Conservation (phyloP, 306 rosid species). For the Fragaria ananassa region DNA sequence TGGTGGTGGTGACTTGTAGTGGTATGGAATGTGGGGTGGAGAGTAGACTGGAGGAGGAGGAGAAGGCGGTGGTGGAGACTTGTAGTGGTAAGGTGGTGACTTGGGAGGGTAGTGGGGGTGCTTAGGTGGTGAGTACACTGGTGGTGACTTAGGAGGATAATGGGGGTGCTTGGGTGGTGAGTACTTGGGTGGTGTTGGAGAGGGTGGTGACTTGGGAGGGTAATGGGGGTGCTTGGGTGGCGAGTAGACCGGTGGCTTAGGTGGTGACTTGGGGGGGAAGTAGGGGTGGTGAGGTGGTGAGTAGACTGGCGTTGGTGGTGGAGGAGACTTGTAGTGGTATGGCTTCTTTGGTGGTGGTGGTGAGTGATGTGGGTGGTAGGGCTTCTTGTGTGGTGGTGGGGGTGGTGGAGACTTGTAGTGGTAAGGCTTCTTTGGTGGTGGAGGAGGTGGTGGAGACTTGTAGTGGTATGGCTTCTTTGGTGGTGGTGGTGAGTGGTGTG, state of each 20-base stretch:
- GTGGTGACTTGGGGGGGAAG: conserved; percentile 16
- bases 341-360: conserved; percentile 23
- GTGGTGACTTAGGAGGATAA: conserved; percentile 19
- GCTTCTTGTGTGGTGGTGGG: conserved; percentile 6
- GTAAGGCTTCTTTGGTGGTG: background rate
- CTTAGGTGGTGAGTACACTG: background rate
- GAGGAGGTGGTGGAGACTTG: conserved; percentile 30
- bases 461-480: conserved; percentile 21
- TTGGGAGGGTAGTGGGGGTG: conserved; percentile 11
- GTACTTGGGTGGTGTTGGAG: conserved; percentile 14
- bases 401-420: conserved; percentile 19
- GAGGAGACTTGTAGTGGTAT: conserved; percentile 5
- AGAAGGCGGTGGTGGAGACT: conserved; percentile 9
- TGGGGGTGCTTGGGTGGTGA: conserved; percentile 2
- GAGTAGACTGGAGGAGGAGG: conserved; percentile 4
- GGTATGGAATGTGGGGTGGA: conserved; percentile 8
- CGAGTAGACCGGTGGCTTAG: background rate
- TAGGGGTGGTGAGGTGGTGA: background rate
- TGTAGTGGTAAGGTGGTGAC: conserved; percentile 11
- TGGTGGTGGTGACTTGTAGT: conserved; percentile 28
- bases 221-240: background rate
- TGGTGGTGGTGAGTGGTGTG: conserved; percentile 9
- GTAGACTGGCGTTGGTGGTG: conserved; percentile 8
- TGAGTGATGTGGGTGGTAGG: background rate
- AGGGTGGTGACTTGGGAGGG: conserved; percentile 17